phyloP scores from a whole-genome alignment of 2,329 filamentous ascomycete species.

The Fusarium xyrophilum region DNA sequence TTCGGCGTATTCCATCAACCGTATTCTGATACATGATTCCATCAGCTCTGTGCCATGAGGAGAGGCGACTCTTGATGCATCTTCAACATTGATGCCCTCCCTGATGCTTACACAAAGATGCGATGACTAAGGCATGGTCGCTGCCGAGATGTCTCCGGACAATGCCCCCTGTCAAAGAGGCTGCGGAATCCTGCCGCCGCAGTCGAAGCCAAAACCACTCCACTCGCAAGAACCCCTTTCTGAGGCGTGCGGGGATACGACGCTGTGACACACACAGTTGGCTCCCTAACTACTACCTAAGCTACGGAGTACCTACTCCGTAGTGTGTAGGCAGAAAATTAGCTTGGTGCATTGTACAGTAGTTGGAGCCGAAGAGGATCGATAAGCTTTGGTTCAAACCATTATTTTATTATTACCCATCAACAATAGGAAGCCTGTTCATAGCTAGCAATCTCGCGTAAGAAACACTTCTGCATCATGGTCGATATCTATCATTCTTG shows the following conservation, averaged over 20 bases:
- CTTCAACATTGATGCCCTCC: background rate
- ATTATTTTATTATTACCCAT: no score
- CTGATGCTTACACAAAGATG: background rate
- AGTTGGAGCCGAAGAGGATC: constrained; percentile 29
- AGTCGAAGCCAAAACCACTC: constrained; percentile 29
- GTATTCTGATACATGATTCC: background rate
- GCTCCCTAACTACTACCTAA: background rate
- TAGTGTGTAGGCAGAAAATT: background rate
- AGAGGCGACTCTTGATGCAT: background rate
- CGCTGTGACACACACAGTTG: constrained; percentile 32
- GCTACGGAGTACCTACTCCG: background rate
- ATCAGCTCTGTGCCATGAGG: background rate
- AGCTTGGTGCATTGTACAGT: constrained; percentile 16
- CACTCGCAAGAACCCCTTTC: constrained; percentile 39
- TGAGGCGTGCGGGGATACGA: constrained; percentile 27
- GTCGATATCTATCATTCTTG: background rate
- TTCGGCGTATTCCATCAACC: background rate
- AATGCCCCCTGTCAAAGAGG: constrained; percentile 34
- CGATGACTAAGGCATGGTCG: constrained; percentile 1
- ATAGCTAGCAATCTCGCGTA: constrained; percentile 11
- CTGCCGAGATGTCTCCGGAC: constrained; percentile 4
- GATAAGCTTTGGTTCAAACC: constrained; percentile 32
- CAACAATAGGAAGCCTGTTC: constrained; percentile 6
- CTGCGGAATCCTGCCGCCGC: constrained; percentile 43
- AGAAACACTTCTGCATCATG: background rate